phyloP scores from a whole-genome alignment of 345 rosid species.

The Raphanus sativus region DNA sequence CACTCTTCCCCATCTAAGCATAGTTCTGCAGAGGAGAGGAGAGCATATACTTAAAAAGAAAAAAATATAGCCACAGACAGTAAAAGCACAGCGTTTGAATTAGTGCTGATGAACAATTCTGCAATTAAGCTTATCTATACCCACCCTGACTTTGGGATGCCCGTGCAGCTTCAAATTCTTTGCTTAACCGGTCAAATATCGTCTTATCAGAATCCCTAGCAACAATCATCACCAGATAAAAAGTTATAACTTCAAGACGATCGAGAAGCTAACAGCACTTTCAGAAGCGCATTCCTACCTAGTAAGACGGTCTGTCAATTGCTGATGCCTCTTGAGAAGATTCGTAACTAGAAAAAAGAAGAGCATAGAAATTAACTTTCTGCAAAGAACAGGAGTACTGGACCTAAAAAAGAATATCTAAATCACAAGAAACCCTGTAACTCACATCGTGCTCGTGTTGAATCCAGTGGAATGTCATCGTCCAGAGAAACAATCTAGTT shows the following conservation, averaged over 20 bases:
- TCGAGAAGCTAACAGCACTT: not conserved
- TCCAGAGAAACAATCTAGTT: constrained; percentile 59
- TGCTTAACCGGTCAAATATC: constrained; percentile 78
- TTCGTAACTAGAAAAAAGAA: constrained; percentile 55
- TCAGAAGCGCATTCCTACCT: constrained; percentile 46
- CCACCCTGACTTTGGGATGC: constrained; percentile 82
- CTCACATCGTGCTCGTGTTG: constrained; percentile 77
- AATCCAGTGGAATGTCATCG: constrained; percentile 66
- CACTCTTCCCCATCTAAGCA: constrained; percentile 79
- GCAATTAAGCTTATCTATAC: constrained; percentile 14
- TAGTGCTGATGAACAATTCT: constrained; percentile 1
- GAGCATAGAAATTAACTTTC: constrained; percentile 18
- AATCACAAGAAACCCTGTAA: constrained; percentile 3
- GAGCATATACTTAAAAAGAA: not conserved
- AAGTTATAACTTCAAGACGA: constrained; percentile 2
- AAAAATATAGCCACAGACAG: constrained; percentile 12
- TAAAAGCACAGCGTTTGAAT: not conserved
- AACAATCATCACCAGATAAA: constrained; percentile 2
- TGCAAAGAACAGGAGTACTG: not conserved
- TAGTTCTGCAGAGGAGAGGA: constrained; percentile 55
- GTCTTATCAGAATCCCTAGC: constrained; percentile 89
- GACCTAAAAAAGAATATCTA: not conserved
- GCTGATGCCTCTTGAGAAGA: constrained; percentile 81
- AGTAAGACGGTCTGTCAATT: constrained; percentile 74
- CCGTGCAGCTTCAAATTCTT: constrained; percentile 85